These are phyloP conservation scores for Neoascochyta sp. DNA, from an alignment of 2,329 filamentous ascomycete genomes.

Conservation along the genomic window DNA sequence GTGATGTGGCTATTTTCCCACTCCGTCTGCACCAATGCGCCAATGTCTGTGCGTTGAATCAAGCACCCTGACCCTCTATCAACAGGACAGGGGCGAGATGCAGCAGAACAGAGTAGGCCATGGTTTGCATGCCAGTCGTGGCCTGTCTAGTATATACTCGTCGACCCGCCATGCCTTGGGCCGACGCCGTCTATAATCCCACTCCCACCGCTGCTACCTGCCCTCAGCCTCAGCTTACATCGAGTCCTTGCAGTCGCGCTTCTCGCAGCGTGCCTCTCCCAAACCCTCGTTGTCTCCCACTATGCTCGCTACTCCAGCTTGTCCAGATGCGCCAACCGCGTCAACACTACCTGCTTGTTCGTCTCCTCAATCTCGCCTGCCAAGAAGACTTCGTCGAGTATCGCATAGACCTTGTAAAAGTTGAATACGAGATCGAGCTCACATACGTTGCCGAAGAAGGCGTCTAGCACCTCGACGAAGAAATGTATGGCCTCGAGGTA, in stretches of 20 bases:
- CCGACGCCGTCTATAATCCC: no score
- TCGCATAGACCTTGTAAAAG: conserved; percentile 87
- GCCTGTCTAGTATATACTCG: neutral
- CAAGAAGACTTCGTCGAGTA: conserved; percentile 95
- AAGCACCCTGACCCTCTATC: no score
- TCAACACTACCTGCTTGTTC: conserved; percentile 95
- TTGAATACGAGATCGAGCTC: conserved; percentile 85
- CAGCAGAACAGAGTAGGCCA: no score
- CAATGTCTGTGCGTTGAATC: no score
- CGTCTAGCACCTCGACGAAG: conserved; percentile 97
- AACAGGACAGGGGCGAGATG: no score
- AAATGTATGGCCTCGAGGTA: conserved; percentile 98
- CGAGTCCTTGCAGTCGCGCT: neutral
- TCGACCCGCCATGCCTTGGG: no score
- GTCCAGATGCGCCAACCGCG: conserved; percentile 88
- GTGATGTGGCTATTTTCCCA: no score
- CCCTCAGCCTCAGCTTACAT: neutral
- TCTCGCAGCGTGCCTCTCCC: no score
- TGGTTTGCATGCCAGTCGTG: neutral
- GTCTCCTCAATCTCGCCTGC: conserved; percentile 98
- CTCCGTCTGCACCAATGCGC: no score
- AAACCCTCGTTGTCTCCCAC: neutral
- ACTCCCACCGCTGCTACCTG: no score
- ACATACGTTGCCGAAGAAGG: conserved; percentile 98
- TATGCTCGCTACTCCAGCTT: conserved; percentile 70